Evolutionary conservation across 2,329 filamentous ascomycete species (phyloP), one percentile per base, ranked within the genome.

Genomic region (Colletotrichum simmondsii): DNA sequence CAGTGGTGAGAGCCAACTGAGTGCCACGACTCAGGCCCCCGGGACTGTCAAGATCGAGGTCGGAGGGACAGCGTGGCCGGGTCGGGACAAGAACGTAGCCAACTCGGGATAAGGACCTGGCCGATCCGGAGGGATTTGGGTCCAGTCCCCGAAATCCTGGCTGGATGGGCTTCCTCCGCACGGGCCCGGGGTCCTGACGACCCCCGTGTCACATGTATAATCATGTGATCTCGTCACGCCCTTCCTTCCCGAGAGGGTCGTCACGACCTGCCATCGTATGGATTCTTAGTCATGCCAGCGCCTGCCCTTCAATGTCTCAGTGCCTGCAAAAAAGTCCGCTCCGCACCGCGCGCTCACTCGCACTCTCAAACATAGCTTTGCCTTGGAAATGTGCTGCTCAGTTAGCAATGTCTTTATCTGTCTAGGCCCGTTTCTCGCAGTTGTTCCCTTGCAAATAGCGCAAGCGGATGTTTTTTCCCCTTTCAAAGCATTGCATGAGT

Each of bases 171-270:
- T 37, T 26, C 14, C 28, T 12, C 4, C 42, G 42, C 42, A 46
- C 56, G 54, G n/a, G 26, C 28, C 26, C 56, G 54, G n/a, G n/a
- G 19, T 5, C 7, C 3, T 12, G 6, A 3, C 12, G 4, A 30
- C 1, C 32, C 16, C 28, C 7, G 7, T 2, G 16, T 58, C 53
- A 58, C 14, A n/a, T 5, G 12, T 2, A 2, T 1, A 3, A 6
- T 65, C 70, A 70, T 68, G 62, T 72, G 71, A 16, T 12, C n/a
- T 72, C 71, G 71, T 35, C 57, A 67, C 71, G 71, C 71, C 71
- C 71, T 73, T 12, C 12, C 1, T 14, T 7, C 4, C 60, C 7
- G 42, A 49, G 42, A 49, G 19, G 7, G 6, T 53, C 71, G 71
- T 67, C 68, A 57, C 71, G 68, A 72, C 68, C n/a, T 73, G 37